These are phyloP conservation scores for Helicocarpus griseus DNA, from an alignment of 2,329 filamentous ascomycete genomes.

Conservation along the genomic window DNA sequence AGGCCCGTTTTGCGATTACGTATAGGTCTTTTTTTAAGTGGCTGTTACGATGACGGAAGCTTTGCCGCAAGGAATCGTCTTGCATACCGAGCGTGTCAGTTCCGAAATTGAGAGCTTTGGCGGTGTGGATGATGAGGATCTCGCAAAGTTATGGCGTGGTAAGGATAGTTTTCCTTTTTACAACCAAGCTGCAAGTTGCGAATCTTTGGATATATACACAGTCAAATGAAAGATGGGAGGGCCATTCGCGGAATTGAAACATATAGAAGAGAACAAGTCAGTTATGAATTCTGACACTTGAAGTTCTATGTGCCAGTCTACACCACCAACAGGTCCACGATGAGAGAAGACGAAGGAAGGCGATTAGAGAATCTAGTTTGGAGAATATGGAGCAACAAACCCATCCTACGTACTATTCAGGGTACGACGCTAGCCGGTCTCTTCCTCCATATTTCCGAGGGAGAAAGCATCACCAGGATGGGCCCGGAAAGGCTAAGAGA, in stretches of 20 bases:
- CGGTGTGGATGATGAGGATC: constrained; percentile 29
- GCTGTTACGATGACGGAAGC: constrained; percentile 26
- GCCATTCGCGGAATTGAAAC: not conserved
- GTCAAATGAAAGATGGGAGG: not conserved
- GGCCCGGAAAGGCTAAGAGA: constrained; percentile 12
- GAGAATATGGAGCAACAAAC: constrained; percentile 40
- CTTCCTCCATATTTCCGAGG: constrained; percentile 36
- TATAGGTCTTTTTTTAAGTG: not conserved
- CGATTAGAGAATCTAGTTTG: constrained; percentile 46
- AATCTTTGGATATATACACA: not conserved
- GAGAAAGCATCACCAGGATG: constrained; percentile 15
- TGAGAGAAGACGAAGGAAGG: constrained; percentile 30
- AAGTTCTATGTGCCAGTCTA: constrained; percentile 29
- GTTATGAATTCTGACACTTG: not conserved
- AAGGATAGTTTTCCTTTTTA: constrained; percentile 13
- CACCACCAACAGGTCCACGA: constrained; percentile 34
- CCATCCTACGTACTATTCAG: constrained; percentile 27
- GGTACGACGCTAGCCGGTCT: constrained; percentile 32
- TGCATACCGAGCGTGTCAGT: constrained; percentile 26
- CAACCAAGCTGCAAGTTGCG: not conserved
- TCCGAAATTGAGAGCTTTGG: constrained; percentile 28
- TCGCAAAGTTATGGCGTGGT: constrained; percentile 43
- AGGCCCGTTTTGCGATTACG: not conserved
- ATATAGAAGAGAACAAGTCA: not conserved
- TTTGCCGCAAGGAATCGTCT: constrained; percentile 32